Evolutionary conservation across 495 filamentous ascomycete genomes (phyloP).

Genomic region (Penicillium desertorum): DNA sequence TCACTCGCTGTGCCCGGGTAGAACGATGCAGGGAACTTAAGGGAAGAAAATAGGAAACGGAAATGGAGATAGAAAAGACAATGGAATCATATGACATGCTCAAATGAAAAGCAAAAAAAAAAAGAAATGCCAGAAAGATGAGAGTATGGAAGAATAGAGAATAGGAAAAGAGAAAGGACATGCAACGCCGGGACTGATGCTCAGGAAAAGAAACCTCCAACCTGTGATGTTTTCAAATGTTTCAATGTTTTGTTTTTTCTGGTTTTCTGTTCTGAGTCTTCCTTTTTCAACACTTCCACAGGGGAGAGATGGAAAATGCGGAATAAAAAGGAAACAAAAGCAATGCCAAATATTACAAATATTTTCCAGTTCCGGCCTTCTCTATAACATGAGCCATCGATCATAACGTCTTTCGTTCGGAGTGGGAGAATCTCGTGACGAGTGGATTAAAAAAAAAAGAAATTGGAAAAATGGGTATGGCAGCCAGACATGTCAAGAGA

Average conservation of each 20-base stretch:
- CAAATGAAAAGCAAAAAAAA: constrained; percentile 7
- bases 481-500: constrained; percentile 6
- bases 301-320: constrained; percentile 8
- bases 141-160: constrained; percentile 14
- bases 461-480: constrained; percentile 13
- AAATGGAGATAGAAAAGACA: constrained; percentile 5
- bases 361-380: constrained; percentile 35
- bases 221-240: constrained; percentile 21
- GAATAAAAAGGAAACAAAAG: constrained; percentile 21
- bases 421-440: constrained; percentile 33
- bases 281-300: background rate
- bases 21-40: constrained; percentile 32
- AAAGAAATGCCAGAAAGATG: constrained; percentile 6
- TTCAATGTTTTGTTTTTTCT: constrained; percentile 9
- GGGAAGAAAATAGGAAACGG: constrained; percentile 8
- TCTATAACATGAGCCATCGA: constrained; percentile 52
- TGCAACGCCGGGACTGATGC: constrained; percentile 33
- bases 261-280: constrained; percentile 2
- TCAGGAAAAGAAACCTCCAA: constrained; percentile 17
- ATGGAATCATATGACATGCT: constrained; percentile 13
- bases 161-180: constrained; percentile 12
- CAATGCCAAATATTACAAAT: constrained; percentile 34
- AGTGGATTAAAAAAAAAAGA: constrained; percentile 29
- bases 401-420: constrained; percentile 48
- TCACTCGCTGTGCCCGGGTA: constrained; percentile 40